Percentiles rank a stretch among this genome's conserved stretches.
Evolutionary conservation across 2,329 filamentous ascomycete genomes (phyloP).

Genomic region (Atkinsonella texensis): DNA sequence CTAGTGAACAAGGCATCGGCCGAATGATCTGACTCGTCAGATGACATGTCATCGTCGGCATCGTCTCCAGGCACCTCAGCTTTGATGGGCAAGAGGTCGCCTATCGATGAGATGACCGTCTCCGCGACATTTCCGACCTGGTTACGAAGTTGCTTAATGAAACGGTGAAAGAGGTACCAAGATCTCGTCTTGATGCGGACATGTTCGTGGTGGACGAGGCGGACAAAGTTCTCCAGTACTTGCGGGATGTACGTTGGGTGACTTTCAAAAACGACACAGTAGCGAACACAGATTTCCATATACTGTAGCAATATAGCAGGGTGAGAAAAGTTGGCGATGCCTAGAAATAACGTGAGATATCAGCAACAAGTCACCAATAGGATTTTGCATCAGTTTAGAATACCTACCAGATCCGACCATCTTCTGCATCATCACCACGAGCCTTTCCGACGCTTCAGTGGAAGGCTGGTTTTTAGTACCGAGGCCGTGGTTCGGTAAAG

Average conservation of each 20-base stretch:
- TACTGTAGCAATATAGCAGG: conserved; percentile 90
- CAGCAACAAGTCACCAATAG: neutral
- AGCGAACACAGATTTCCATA: conserved; percentile 96
- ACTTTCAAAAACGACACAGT: conserved; percentile 83
- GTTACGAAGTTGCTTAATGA: conserved; percentile 74
- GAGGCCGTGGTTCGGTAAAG: conserved; percentile 78
- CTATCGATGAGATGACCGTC: conserved; percentile 80
- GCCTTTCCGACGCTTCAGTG: conserved; percentile 63
- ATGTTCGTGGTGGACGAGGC: conserved; percentile 77
- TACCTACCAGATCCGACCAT: conserved; percentile 81
- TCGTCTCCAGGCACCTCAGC: conserved; percentile 71
- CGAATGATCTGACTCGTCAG: conserved; percentile 79
- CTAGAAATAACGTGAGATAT: conserved; percentile 27
- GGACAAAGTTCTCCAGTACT: conserved; percentile 84
- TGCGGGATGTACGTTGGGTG: conserved; percentile 71
- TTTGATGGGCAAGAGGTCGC: conserved; percentile 79
- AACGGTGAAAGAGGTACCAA: conserved; percentile 93
- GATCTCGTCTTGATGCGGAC: conserved; percentile 79
- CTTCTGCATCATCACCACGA: conserved; percentile 86
- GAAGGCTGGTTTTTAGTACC: conserved; percentile 76
- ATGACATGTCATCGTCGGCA: conserved; percentile 85
- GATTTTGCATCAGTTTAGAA: neutral
- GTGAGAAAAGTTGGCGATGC: conserved; percentile 74
- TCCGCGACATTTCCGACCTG: conserved; percentile 85
- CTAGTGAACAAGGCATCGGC: conserved; percentile 85